These are phyloP conservation scores for Alternaria tenuissima DNA, from an alignment of 2,329 filamentous ascomycete genomes.

Conservation along the genomic window DNA sequence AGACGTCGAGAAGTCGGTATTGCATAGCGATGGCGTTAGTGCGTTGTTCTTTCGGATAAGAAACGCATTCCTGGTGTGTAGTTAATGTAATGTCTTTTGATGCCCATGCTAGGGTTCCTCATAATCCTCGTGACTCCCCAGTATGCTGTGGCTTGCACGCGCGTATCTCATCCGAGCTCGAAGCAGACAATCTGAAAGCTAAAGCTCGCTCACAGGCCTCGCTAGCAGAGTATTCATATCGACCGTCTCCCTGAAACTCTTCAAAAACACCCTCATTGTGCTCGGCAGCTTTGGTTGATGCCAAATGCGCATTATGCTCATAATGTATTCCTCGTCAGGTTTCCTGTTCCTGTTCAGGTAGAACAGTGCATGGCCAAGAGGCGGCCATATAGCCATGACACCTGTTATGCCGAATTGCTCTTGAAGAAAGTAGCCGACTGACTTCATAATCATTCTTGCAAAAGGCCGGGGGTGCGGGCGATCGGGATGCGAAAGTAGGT, in stretches of 20 bases:
- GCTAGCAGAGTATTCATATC: slow-evolving; percentile 8
- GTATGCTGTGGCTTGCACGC: background rate
- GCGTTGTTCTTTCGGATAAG: background rate
- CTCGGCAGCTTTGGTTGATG: slow-evolving; percentile 26
- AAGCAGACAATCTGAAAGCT: background rate
- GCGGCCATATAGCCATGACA: slow-evolving; percentile 29
- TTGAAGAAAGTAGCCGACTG: slow-evolving; percentile 35
- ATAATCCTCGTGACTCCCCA: background rate
- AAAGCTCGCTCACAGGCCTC: slow-evolving; percentile 3
- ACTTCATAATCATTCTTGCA: slow-evolving; percentile 34
- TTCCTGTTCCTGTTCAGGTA: slow-evolving; percentile 24
- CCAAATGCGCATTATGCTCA: slow-evolving; percentile 22
- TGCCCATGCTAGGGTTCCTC: background rate
- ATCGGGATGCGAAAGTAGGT: slow-evolving; percentile 14
- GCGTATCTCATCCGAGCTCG: background rate
- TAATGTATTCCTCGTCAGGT: slow-evolving; percentile 25
- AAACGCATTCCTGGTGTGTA: background rate
- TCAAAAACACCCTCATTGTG: slow-evolving; percentile 32
- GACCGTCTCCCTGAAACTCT: slow-evolving; percentile 25
- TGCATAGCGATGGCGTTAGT: slow-evolving; percentile 15
- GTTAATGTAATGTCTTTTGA: slow-evolving; percentile 6
- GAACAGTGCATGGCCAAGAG: slow-evolving; percentile 31
- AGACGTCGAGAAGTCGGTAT: background rate
- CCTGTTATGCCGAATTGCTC: slow-evolving; percentile 32
- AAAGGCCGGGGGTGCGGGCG: slow-evolving; percentile 33